Conservation (phyloP, 75 land plant species). For the Sequoia sempervirens region DNA sequence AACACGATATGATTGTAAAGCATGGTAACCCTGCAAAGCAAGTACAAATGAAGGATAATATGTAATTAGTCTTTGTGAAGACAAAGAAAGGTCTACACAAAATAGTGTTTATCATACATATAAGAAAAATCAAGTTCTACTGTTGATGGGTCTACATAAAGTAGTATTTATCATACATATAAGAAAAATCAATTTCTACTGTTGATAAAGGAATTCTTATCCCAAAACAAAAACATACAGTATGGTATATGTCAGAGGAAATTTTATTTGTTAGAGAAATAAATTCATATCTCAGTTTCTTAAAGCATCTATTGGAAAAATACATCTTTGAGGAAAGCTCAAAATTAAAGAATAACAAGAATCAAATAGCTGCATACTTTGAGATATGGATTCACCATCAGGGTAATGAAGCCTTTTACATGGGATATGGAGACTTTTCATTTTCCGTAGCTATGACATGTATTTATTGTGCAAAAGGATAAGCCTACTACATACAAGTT, state of each 20-base stretch:
- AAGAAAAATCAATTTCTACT: not conserved
- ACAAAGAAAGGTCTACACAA: not conserved
- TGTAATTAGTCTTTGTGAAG: not conserved
- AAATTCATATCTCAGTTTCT: not conserved
- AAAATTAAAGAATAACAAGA: not conserved
- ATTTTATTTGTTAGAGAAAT: not conserved
- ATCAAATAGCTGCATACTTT: not conserved
- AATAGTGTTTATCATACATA: not conserved
- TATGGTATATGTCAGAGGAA: not conserved
- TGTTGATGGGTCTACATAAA: not conserved
- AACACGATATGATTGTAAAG: conserved; percentile 77
- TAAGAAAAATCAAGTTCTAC: not conserved
- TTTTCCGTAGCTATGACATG: no score
- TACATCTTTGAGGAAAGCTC: not conserved
- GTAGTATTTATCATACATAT: not conserved
- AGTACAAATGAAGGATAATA: conserved; percentile 5
- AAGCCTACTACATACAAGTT: no score
- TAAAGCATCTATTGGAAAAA: not conserved
- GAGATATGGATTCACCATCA: not conserved
- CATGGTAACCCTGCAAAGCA: conserved; percentile 69
- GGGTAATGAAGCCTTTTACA: no score
- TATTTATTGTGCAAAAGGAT: no score
- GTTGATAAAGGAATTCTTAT: not conserved
- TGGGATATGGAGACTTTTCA: no score
- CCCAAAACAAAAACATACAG: not conserved